Conservation (phyloP, 192 early-diverging fungal species). For the Jimgerdemannia flammicorona region DNA sequence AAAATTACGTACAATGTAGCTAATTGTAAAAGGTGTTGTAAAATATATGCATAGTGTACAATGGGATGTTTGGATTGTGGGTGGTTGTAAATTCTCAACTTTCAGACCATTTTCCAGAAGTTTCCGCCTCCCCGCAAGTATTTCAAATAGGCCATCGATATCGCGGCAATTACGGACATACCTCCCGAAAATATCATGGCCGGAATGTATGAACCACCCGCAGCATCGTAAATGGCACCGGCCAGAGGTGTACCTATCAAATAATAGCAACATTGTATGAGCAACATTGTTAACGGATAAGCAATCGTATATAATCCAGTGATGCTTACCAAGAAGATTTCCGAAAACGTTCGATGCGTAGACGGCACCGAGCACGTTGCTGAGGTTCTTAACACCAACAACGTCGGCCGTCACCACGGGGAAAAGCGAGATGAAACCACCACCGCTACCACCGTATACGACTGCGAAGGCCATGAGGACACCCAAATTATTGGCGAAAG, state of each 20-base stretch:
- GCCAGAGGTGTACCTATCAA: slow-evolving; percentile 24
- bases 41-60: too few species aligned
- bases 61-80: too few species aligned
- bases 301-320: background rate
- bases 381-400: slow-evolving; percentile 45
- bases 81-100: too few species aligned
- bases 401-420: slow-evolving; percentile 46
- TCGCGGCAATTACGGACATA: slow-evolving; percentile 14
- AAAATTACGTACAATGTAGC: too few species aligned
- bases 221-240: slow-evolving; percentile 15
- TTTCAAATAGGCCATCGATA: slow-evolving; percentile 26
- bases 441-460: slow-evolving; percentile 17
- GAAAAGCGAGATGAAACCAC: slow-evolving; percentile 41
- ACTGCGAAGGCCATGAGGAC: slow-evolving; percentile 27
- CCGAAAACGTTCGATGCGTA: slow-evolving; percentile 37
- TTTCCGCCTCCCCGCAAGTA: slow-evolving; percentile 18
- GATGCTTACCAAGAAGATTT: slow-evolving; percentile 22
- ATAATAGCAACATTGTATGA: slow-evolving; percentile 27
- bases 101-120: background rate
- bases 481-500: slow-evolving; percentile 31
- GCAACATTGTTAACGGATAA: slow-evolving; percentile 15
- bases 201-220: slow-evolving; percentile 21
- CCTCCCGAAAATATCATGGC: slow-evolving; percentile 35
- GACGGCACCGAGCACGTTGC: slow-evolving; percentile 33
- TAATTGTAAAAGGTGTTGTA: too few species aligned